phyloP scores from a whole-genome alignment of 2,329 filamentous ascomycete species.

The Pyricularia sp. region DNA sequence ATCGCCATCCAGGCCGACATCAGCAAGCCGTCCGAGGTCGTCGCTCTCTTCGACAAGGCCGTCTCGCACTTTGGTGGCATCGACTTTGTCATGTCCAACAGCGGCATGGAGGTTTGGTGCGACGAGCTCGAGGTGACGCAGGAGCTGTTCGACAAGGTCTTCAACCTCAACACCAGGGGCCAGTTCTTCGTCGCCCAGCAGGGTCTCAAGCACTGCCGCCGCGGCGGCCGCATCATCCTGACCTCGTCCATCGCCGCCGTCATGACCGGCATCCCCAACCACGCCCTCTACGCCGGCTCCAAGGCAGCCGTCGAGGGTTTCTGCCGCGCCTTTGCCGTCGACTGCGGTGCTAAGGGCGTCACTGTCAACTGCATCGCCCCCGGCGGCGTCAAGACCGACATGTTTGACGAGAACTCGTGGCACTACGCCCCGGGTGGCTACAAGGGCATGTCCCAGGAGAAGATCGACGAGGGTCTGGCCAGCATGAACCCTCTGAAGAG shows the following conservation, averaged over 20 bases:
- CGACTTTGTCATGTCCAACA: slow-evolving; percentile 66
- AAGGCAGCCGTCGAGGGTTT: slow-evolving; percentile 68
- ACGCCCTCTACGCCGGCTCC: slow-evolving; percentile 61
- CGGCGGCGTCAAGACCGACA: slow-evolving; percentile 66
- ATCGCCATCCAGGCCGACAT: slow-evolving; percentile 57
- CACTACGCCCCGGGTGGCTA: slow-evolving; percentile 51
- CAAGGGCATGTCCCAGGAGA: slow-evolving; percentile 38
- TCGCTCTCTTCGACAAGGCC: slow-evolving; percentile 55
- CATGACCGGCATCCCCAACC: slow-evolving; percentile 57
- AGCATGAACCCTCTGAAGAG: slow-evolving; percentile 50
- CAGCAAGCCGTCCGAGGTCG: slow-evolving; percentile 48
- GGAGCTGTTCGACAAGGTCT: slow-evolving; percentile 63
- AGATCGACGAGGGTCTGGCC: slow-evolving; percentile 45
- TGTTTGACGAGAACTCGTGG: slow-evolving; percentile 65
- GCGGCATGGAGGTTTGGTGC: slow-evolving; percentile 63
- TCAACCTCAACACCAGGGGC: slow-evolving; percentile 60
- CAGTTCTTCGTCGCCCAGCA: slow-evolving; percentile 75
- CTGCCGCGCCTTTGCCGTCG: slow-evolving; percentile 61
- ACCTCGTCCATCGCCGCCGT: slow-evolving; percentile 62
- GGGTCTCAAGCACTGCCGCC: slow-evolving; percentile 60
- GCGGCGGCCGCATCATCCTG: slow-evolving; percentile 62
- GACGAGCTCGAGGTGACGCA: slow-evolving; percentile 59
- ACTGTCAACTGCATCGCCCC: slow-evolving; percentile 67
- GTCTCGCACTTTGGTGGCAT: slow-evolving; percentile 57
- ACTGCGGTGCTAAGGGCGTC: slow-evolving; percentile 58